Evolutionary conservation across 768 basidiomycete species (phyloP), one percentile per base, ranked within the genome.

Genomic region (Cystobasidium ongulense): DNA sequence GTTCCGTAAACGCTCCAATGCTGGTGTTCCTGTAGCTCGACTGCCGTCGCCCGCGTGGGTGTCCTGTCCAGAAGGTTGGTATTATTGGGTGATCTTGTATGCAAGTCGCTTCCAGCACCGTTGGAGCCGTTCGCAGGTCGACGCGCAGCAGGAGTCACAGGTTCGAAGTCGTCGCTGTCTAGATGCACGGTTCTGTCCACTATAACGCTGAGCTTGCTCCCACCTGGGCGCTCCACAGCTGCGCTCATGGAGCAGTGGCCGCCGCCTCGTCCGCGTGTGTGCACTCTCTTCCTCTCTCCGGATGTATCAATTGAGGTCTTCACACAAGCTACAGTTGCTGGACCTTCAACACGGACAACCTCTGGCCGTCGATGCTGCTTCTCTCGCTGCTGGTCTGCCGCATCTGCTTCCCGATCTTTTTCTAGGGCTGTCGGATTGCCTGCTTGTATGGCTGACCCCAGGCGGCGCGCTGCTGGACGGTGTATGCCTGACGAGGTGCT

Each of bases 131-230:
- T 15, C 21, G 11, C 15, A 17, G 25, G 57, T 29, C 57, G 15
- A 50, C 46, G 57, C 25, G 57, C 13, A 11, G 25, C 33, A 15
- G 57, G 57, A 29, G 57, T 59, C 5, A 59, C 15, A 7, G 57
- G 57, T 21, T 15, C 29, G 5, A 5, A 15, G 11, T 59, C 57
- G 21, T 59, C 57, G 27, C 23, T 59, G 5, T 59, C 57, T 15
- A 59, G 23, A 15, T 17, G 57, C 21, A 27, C 27, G 23, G 33
- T 27, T 13, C 57, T 35, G 21, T 35, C 57, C 33, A 59, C 33
- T 29, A 59, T 27, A 29, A 59, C 57, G 57, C 11, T 59, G 57
- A 59, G 57, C 25, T 35, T 59, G 57, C 57, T 59, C 57, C 29
- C 57, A 59, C 23, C 29, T 27, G 57, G 27, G 57, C 57, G 57